phyloP scores from a whole-genome alignment of 1,284 basidiomycete species.

The Vanrija humicola region DNA sequence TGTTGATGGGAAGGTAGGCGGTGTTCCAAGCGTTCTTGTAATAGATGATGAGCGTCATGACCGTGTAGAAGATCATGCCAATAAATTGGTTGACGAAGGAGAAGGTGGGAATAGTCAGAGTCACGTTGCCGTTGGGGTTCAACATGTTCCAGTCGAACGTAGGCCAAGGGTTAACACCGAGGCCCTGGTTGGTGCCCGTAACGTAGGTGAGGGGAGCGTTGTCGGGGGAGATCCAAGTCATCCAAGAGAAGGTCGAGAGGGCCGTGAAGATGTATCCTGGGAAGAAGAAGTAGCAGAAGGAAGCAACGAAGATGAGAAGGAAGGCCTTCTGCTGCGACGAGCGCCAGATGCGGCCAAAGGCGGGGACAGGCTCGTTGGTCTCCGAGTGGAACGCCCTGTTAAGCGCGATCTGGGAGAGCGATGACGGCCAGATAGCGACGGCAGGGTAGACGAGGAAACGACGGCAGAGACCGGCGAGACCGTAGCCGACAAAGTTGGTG shows the following conservation, averaged over 20 bases:
- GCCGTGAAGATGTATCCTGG: constrained; percentile 44
- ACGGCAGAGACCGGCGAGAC: constrained; percentile 49
- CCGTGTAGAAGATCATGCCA: constrained; percentile 20
- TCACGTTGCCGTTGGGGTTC: constrained; percentile 11
- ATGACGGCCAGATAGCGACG: constrained; percentile 48
- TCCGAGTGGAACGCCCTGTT: constrained; percentile 41
- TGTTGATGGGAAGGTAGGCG: constrained; percentile 36
- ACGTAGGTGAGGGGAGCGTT: constrained; percentile 18
- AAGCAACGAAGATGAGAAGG: constrained; percentile 25
- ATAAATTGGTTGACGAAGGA: constrained; percentile 28
- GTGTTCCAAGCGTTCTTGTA: constrained; percentile 31
- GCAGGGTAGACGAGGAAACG: constrained; percentile 50
- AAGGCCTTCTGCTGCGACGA: constrained; percentile 41
- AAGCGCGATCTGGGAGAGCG: constrained; percentile 47
- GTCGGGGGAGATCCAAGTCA: constrained; percentile 56
- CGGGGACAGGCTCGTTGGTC: constrained; percentile 28
- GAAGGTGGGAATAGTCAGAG: constrained; percentile 30
- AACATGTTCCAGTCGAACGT: constrained; percentile 31
- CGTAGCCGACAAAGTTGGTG: constrained; percentile 53
- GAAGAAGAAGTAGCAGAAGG: constrained; percentile 42
- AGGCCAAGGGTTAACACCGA: constrained; percentile 40
- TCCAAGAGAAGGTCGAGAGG: constrained; percentile 57
- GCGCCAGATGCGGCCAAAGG: constrained; percentile 22
- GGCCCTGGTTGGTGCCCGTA: constrained; percentile 24
- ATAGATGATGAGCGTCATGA: constrained; percentile 21